phyloP scores from a whole-genome alignment of 345 rosid genomes.

The Eucalyptus sp. region DNA sequence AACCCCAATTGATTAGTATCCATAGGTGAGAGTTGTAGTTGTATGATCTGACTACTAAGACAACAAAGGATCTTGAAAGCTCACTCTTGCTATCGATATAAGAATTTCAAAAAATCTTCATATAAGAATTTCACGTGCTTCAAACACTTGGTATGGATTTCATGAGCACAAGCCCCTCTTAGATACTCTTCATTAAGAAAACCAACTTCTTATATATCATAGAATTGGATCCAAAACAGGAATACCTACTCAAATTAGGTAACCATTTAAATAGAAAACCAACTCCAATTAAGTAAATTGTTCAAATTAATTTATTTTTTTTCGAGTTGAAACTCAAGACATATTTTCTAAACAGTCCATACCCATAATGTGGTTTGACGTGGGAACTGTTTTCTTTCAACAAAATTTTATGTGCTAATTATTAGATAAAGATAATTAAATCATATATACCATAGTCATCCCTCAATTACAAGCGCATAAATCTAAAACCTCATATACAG shows the following conservation, averaged over 20 bases:
- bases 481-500: neutral
- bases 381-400: neutral
- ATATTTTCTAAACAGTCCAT: neutral
- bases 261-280: neutral
- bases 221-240: neutral
- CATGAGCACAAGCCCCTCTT: neutral
- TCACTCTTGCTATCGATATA: too few species aligned
- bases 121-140: neutral
- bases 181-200: neutral
- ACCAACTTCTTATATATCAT: neutral
- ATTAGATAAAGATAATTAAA: neutral
- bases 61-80: too few species aligned
- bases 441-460: neutral
- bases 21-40: neutral
- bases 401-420: neutral
- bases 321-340: accelerated
- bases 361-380: neutral
- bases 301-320: neutral
- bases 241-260: neutral
- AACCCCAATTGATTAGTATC: neutral
- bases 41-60: neutral
- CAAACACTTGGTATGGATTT: neutral
- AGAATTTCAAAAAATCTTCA: too few species aligned
- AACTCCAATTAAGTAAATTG: neutral
- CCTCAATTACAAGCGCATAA: neutral